phyloP scores from a whole-genome alignment of 108 stramenopile species.

The Nannochloropsis gaditana region DNA sequence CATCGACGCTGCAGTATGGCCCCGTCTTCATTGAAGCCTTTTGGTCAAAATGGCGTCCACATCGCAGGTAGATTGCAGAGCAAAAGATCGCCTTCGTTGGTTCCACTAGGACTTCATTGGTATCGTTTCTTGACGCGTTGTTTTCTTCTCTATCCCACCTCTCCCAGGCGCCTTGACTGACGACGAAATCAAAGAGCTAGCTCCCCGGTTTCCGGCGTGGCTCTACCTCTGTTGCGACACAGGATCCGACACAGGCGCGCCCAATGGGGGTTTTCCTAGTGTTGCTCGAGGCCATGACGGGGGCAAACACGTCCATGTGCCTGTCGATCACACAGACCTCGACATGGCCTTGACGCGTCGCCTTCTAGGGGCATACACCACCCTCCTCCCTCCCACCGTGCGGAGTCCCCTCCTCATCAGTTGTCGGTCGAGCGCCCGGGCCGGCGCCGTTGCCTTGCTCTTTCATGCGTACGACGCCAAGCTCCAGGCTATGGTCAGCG shows the following conservation, averaged over 20 bases:
- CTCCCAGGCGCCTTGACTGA: neutral
- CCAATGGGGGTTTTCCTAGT: neutral
- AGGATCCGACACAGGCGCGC: neutral
- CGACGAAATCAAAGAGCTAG: neutral
- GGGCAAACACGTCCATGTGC: neutral
- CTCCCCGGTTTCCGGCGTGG: neutral
- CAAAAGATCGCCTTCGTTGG: too few relatives aligned
- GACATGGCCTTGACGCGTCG: neutral
- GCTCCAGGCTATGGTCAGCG: neutral
- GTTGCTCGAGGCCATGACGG: neutral
- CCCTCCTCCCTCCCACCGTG: neutral
- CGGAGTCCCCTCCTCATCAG: neutral
- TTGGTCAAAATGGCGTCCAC: constrained; percentile 1
- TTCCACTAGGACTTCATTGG: too few relatives aligned
- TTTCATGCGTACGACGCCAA: neutral
- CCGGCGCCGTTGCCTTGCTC: neutral
- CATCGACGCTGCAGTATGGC: neutral
- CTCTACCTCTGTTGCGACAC: neutral
- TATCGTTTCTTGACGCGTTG: neutral
- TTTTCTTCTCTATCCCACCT: neutral
- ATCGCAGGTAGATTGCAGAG: neutral
- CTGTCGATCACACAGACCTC: neutral
- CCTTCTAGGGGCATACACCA: neutral
- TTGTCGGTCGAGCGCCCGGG: neutral
- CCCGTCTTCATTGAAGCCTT: neutral